Base-by-base conservation (phyloP, 169 alveolate genomes). In the Plasmodium fragile region DNA sequence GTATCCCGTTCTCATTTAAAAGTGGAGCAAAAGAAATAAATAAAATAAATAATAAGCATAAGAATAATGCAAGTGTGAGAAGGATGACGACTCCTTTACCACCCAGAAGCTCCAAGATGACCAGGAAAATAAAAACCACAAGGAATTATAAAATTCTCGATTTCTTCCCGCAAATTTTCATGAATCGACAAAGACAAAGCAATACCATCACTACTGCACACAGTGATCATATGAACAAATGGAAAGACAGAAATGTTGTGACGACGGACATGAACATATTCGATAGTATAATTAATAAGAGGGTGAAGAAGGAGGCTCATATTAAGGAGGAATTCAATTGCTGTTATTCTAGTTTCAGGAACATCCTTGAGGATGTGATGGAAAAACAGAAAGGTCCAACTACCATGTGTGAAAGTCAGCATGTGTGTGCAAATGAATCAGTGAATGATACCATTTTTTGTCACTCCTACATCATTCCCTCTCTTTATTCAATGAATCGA, bases 211-310 rank as follows among this genome's bases (percentile, higher is more conserved):
- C 45, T 11, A 10, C 32, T 73, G 30, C 10, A 5, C 30, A 43
- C 49, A 28, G 25, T 25, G 78, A 84, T 43, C 84, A 52, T 16
- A 39, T 73, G 73, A 73, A 49, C 10, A 22, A 41, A 43, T 49
- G 16, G 34, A 84, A 18, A 32, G 43, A 28, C 53, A 69, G 39
- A 41, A 59, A 75, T n/a, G 53, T 4, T 3, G 30, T 83, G 13
- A 83, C 75, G 36, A 53, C 43, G 8, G 79, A 84, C 39, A 75
- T 30, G n/a, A 87, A 87, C 71, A 87, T 87, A 30, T 87, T 77
- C 71, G 93, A 87, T 52, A 87, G 93, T 16, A 87, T 87, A 41
- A 77, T 87, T 75, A 87, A 87, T 70, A 77, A 18, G 41, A 87
- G 45, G 70, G 49, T 87, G 45, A 87, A 87, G 52, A 78, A 36